These are phyloP conservation scores for Podila epicladia DNA, from an alignment of 192 early-diverging fungal species.

Conservation along the genomic window DNA sequence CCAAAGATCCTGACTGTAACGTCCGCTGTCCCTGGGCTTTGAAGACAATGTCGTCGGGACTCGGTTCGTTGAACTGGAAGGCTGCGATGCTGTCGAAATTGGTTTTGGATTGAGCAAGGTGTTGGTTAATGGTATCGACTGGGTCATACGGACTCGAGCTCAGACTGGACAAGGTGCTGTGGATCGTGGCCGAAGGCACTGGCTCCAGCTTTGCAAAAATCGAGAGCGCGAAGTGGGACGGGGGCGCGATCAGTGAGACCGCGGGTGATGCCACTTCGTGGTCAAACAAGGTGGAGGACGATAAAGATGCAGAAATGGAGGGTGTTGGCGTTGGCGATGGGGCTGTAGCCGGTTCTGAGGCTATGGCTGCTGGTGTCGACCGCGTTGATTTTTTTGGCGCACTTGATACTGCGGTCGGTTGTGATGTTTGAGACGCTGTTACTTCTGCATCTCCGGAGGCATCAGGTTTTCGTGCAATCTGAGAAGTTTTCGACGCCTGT, in stretches of 20 bases:
- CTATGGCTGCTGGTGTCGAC: too few relatives aligned
- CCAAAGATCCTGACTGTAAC: neutral
- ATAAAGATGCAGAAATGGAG: neutral
- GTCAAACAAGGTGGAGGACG: neutral
- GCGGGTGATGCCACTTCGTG: neutral
- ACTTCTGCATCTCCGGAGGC: too few relatives aligned
- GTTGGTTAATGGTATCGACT: neutral
- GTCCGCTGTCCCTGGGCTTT: constrained; percentile 64
- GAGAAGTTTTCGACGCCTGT: too few relatives aligned
- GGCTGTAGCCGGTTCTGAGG: neutral
- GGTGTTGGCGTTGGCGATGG: neutral
- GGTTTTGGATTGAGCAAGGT: neutral
- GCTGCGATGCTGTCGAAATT: neutral
- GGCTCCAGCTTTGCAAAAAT: constrained; percentile 33
- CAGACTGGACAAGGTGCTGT: constrained; percentile 4
- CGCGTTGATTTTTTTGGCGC: too few relatives aligned
- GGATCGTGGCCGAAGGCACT: constrained; percentile 8
- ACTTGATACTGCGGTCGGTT: too few relatives aligned
- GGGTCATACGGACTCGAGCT: neutral
- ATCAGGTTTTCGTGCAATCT: too few relatives aligned
- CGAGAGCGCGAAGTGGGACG: constrained; percentile 36
- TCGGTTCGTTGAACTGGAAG: constrained; percentile 82
- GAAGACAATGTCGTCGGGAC: constrained; percentile 84
- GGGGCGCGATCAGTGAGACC: constrained; percentile 27
- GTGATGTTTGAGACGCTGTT: too few relatives aligned